Conservation (phyloP, 2,329 filamentous ascomycete genomes). For the Tolypocladium nubicola region DNA sequence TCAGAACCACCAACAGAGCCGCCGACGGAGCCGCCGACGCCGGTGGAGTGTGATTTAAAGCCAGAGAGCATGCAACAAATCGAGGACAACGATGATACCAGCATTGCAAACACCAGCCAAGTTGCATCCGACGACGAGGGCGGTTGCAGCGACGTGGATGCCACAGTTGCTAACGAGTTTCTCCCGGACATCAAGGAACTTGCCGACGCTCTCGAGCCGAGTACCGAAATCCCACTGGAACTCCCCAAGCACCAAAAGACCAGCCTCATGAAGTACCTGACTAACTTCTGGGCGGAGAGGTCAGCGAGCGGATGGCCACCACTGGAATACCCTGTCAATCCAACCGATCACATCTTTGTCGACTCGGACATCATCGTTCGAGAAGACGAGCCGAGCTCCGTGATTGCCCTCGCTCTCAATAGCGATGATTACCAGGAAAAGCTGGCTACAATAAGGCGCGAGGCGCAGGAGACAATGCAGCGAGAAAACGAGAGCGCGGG, state of each 20-base stretch:
- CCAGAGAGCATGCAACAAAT: slow-evolving; percentile 13
- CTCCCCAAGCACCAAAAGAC: slow-evolving; percentile 88
- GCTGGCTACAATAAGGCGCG: slow-evolving; percentile 53
- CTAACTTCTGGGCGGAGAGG: slow-evolving; percentile 96
- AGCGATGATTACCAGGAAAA: slow-evolving; percentile 82
- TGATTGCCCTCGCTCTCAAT: slow-evolving; percentile 86
- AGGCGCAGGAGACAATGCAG: slow-evolving; percentile 32
- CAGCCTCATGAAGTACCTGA: slow-evolving; percentile 88
- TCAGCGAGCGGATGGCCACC: slow-evolving; percentile 91
- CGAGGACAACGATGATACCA: slow-evolving; percentile 17
- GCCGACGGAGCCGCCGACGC: slow-evolving; percentile 3
- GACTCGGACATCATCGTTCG: slow-evolving; percentile 95
- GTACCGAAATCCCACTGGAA: slow-evolving; percentile 53
- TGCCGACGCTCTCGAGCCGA: slow-evolving; percentile 50
- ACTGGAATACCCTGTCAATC: slow-evolving; percentile 81
- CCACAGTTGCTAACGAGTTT: slow-evolving; percentile 57
- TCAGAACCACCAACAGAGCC: slow-evolving; percentile 10
- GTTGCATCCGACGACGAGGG: slow-evolving; percentile 62
- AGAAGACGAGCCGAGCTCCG: slow-evolving; percentile 92
- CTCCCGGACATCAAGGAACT: slow-evolving; percentile 52
- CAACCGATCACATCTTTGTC: slow-evolving; percentile 89
- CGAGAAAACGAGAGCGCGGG: slow-evolving; percentile 21
- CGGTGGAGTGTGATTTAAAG: slow-evolving; percentile 11
- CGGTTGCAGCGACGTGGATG: slow-evolving; percentile 60
- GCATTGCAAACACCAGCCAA: slow-evolving; percentile 25